Evolutionary conservation across 2,329 filamentous ascomycete species (phyloP).

Genomic region (Microsporum ferrugineum): DNA sequence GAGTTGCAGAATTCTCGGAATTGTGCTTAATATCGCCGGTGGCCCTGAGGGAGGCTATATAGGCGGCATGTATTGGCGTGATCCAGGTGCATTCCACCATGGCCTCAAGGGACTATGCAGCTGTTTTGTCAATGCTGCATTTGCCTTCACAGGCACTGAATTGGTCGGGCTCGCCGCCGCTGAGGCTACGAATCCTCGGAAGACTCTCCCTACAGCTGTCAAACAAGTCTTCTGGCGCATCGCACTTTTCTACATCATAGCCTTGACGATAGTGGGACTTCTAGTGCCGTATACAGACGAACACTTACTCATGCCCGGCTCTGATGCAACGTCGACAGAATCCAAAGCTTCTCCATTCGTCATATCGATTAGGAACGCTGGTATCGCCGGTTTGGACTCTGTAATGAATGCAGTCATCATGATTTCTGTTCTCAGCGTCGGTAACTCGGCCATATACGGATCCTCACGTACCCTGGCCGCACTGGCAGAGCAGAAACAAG

Average conservation of each 20-base stretch:
- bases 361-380: slow-evolving; percentile 57
- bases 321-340: slow-evolving; percentile 40
- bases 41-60: slow-evolving; percentile 51
- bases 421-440: slow-evolving; percentile 58
- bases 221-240: slow-evolving; percentile 45
- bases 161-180: slow-evolving; percentile 46
- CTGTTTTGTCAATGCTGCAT: slow-evolving; percentile 34
- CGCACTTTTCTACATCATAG: slow-evolving; percentile 46
- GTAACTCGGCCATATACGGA: slow-evolving; percentile 53
- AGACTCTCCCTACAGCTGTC: slow-evolving; percentile 44
- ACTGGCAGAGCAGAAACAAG: slow-evolving; percentile 63
- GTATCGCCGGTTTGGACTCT: slow-evolving; percentile 55
- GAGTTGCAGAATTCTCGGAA: slow-evolving; percentile 47
- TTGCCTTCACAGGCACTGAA: slow-evolving; percentile 34
- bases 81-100: slow-evolving; percentile 48
- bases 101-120: slow-evolving; percentile 55
- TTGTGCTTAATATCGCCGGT: slow-evolving; percentile 54
- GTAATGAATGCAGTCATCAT: slow-evolving; percentile 69
- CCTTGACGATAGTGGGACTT: slow-evolving; percentile 48
- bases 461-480: slow-evolving; percentile 61
- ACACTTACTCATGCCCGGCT: slow-evolving; percentile 47
- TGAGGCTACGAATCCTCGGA: slow-evolving; percentile 43
- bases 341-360: slow-evolving; percentile 63
- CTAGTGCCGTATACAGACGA: slow-evolving; percentile 52
- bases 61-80: slow-evolving; percentile 55